Base-by-base conservation (phyloP, 768 basidiomycete genomes). In the Hygrophoropsis aurantiaca region DNA sequence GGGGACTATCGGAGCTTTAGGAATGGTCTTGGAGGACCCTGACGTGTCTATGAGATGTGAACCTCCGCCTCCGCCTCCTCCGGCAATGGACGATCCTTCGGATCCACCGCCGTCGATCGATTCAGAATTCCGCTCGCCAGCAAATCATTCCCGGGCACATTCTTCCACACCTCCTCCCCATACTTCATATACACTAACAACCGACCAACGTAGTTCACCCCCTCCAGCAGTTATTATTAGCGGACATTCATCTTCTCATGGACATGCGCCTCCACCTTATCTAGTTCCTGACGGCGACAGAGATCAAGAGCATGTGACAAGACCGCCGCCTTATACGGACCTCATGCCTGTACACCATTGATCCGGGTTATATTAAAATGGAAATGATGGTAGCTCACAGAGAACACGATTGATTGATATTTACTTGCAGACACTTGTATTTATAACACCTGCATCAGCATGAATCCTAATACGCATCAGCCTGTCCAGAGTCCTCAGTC, bases 81-180 rank as follows among this genome's bases (percentile, higher is more conserved):
- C 85, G 15, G 82, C 84, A 26, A 77, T 91, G 72, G 90, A 93
- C 57, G 90, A 93, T 64, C 90, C 90, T 18, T 84, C 83, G 2
- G 90, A 93, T 61, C 90, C 90, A 18, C 90, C 90, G 4, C 90
- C 90, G 11, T 88, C 87, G 5, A 93, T 93, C 56, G 87, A 93
- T 64, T 90, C 87, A 8, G 85, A 82, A 40, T 90, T 85, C 58
- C 75, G 75, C 56, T 68, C 70, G 6, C 68, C 48, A 50, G 52
- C 42, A 11, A 64, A 43, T 40, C 54, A 52, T 30, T 51, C 48
- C 23, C 57, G 56, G 40, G 20, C 46, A 18, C 54, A 50, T 40
- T 37, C 61, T 11, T 38, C 65, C 11, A 53, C 61, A 26, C 64
- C 72, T n/a, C 67, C 70, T 34, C 33, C 55, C 19, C 58, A 49